Base-by-base conservation (phyloP, 495 filamentous ascomycete species). In the Rusavskia elegans region DNA sequence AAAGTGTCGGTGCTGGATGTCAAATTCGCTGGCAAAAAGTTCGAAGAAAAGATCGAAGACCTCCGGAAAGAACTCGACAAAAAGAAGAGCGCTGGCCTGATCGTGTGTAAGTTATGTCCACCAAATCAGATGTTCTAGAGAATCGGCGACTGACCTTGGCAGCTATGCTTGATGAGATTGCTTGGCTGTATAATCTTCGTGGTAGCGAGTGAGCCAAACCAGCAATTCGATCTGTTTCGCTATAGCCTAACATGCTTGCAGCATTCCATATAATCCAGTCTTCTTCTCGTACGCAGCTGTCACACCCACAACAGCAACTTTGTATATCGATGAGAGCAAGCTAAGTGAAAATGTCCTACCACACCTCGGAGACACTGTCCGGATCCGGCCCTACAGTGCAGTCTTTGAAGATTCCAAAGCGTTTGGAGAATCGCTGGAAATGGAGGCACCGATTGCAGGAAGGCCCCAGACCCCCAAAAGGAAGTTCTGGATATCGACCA, bases 221-320 rank as follows among this genome's bases (percentile, higher is more conserved):
- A n/a, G 53, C 11, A 9, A 48, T 4, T 10, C 27, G 23, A 14
- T 19, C 40, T 10, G 30, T 4, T 14, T 17, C 21, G 9, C 11
- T 36, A 10, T 30, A 10, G 17, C 0, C 38, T 46, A 35, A 48
- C 50, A 46, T 55, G 37, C 20, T n/a, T 19, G 13, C 49, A 84
- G 81, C 64, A 99, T 99, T 60, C 85, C 87, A 2, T 99, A 95
- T 70, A 99, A 99, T 61, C 93, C 93, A 0, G 93, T 99, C 35
- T 99, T 97, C 72, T 96, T 96, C 71, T 93, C 93, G 25, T 99
- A 96, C 63, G 88, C 89, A 39, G 74, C 93, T 40, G 73, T 99
- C 49, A 97, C 93, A 5, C 80, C 83, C 3, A 82, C 82, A 8
- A 73, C 80, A 5, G 87, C 84, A 32, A 90, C 84, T 25, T 69